Evolutionary conservation across 2,329 filamentous ascomycete species (phyloP), one percentile per base, ranked within the genome.

Genomic region (Ceratocystis variospora): DNA sequence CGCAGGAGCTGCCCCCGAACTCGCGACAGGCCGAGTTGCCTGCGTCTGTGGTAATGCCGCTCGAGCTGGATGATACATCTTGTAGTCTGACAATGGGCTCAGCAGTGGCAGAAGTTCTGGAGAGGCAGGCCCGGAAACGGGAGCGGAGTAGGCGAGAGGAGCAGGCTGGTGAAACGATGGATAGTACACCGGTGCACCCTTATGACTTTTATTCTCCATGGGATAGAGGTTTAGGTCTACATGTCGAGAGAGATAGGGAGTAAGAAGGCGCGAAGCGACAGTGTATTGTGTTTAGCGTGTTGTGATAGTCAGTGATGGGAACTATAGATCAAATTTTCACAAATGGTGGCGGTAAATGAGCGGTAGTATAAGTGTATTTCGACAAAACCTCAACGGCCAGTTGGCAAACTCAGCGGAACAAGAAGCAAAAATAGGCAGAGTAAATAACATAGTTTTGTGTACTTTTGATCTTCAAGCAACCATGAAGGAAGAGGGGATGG

Each of bases 121-220:
- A 33, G 1, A 0, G 22, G 6, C 12, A 15, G 17, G 22, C 53
- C 22, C 22, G 10, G 22, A 8, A 33, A 22, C 53, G 22, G 19
- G 63, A 53, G 12, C 7, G 8, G n/a, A 22, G 19, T n/a, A 33
- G 25, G 33, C n/a, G 33, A 15, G 57, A 5, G 41, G 3, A 31
- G 1, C 12, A 41, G 53, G 44, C 25, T 41, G 28, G 41, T 4
- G 61, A 3, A 50, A 45, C n/a, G 7, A 22, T 10, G 10, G 6
- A 63, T 15, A 61, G 37, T 2, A 28, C 5, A 8, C 50, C 65
- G n/a, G 19, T 31, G n/a, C 66, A 67, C 46, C 66, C 66, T 6
- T 67, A 67, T 55, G 53, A 67, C 31, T 67, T 67, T 64, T 67
- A 64, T 41, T 67, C 66, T 17, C 66, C 62, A 28, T 67, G 66